Evolutionary conservation across 441 rosid genomes (phyloP), one percentile per base, ranked within the genome.

Genomic region (Brassica balearica): DNA sequence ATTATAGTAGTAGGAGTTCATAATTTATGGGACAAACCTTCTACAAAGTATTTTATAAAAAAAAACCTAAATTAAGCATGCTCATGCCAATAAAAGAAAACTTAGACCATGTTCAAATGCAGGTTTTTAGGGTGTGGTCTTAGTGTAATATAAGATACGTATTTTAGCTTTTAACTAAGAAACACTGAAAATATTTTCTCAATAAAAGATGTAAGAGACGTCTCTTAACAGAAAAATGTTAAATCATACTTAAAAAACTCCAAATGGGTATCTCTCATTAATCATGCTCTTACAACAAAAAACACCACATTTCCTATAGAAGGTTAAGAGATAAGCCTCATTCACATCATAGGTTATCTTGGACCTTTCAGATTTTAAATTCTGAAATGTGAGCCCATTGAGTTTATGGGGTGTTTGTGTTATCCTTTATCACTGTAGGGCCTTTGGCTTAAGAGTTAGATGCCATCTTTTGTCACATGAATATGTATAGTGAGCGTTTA

Each of bases 11-110:
- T 43, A 9, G 27, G 29, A 43, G 20, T 77, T 43, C 68, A 66
- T 72, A 58, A 72, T 32, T 59, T 43, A 41, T 65, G 38, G 10
- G 70, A 65, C 55, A 71, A 38, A 77, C 65, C 56, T 46, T 46
- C 15, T 46, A 46, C 6, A 1, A 10, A 41, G 48, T 41, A 10
- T 25, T 29, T 1, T 29, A 29, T 29, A 34, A 34, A 34, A 6
- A 34, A 34, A 34, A 34, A 34, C 41, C 60, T 29, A 41, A 59
- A 58, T 12, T 41, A 27, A 67, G 61, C 66, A 75, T 38, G 72
- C 72, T 74, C 65, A 51, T 22, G 19, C 66, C n/a, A 62, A 61
- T 76, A 4, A 7, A 68, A 67, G 12, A 67, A 25, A 32, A 22
- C 34, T 29, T 29, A 29, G 34, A 29, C 34, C 34, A 29, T 29